Evolutionary conservation across 1,284 basidiomycete genomes (phyloP).

Genomic region (Ustilago lituana): DNA sequence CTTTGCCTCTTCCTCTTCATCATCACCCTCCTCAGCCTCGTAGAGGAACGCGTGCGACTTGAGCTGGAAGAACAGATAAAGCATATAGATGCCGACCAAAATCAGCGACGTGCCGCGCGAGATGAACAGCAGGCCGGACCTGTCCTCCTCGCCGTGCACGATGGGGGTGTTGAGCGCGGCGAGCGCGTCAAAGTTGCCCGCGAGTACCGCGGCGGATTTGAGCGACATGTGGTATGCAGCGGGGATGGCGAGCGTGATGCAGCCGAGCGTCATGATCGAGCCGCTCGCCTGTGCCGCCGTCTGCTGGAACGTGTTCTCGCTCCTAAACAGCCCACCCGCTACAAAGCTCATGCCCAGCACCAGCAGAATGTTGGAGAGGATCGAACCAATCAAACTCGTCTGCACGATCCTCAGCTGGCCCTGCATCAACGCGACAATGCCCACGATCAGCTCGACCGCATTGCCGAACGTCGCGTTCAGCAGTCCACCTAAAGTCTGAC

Average conservation of each 20-base stretch:
- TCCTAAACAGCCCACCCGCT: slow-evolving; percentile 64
- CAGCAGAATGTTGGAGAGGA: slow-evolving; percentile 64
- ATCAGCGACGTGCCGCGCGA: slow-evolving; percentile 69
- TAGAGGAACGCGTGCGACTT: slow-evolving; percentile 64
- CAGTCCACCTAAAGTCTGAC: slow-evolving; percentile 64
- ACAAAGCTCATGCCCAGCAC: slow-evolving; percentile 65
- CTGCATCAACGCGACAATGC: slow-evolving; percentile 81
- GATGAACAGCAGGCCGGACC: slow-evolving; percentile 62
- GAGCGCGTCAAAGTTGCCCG: slow-evolving; percentile 51
- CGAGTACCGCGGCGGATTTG: slow-evolving; percentile 59
- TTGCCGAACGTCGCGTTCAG: slow-evolving; percentile 67
- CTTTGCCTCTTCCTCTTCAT: slow-evolving; percentile 59
- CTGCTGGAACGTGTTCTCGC: slow-evolving; percentile 63
- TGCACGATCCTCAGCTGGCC: slow-evolving; percentile 69
- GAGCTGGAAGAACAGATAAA: slow-evolving; percentile 72
- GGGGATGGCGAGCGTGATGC: slow-evolving; percentile 90
- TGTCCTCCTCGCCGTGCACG: slow-evolving; percentile 25
- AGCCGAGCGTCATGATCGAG: slow-evolving; percentile 82
- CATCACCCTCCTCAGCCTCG: slow-evolving; percentile 53
- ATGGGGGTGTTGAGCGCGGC: slow-evolving; percentile 25
- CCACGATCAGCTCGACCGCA: slow-evolving; percentile 67
- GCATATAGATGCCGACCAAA: slow-evolving; percentile 81
- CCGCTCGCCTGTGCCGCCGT: slow-evolving; percentile 65
- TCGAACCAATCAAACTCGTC: slow-evolving; percentile 63
- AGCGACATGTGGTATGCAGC: slow-evolving; percentile 77